Evolutionary conservation across 2,329 filamentous ascomycete genomes (phyloP), one percentile per base, ranked within the genome.

Genomic region (Scortechinia acanthostroma): DNA sequence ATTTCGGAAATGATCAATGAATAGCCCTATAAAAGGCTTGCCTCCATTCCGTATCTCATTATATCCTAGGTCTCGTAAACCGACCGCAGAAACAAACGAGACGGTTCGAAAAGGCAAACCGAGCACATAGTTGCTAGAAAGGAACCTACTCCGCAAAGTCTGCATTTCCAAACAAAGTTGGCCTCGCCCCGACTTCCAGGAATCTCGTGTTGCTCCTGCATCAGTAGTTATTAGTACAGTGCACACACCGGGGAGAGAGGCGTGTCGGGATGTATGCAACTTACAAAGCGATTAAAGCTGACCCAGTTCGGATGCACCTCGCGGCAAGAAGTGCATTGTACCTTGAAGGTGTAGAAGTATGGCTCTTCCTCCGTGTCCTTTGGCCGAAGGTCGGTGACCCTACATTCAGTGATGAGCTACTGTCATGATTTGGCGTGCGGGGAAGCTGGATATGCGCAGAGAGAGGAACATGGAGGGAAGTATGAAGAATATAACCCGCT

Each of bases 101-200:
- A n/a, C n/a, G n/a, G n/a, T n/a, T n/a, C n/a, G n/a, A n/a, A n/a
- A n/a, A n/a, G 25, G 25, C 25, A 30, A 30, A 30, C 10, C n/a
- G n/a, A 10, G 10, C 25, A 30, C n/a, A n/a, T n/a, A 40, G 35
- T 15, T 19, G 35, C 10, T 15, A 19, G 20, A 40, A 19, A 19
- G 17, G 6, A 6, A 61, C 67, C 22, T 53, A 93, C 90, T 79
- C 93, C 94, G 82, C 93, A 98, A 61, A 93, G 91, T 67, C 94
- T 95, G 76, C 93, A 98, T 64, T 83, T 91, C 91, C 93, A 98
- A n/a, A 98, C 93, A 65, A 98, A 98, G 65, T 97, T 97, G 49
- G 93, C 93, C 65, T 97, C 91, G 52, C 93, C 93, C 57, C 89
- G 80, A 63, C 91, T 96, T 25, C 91, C 91, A 51, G 88, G 93